phyloP scores from a whole-genome alignment of 805 yeast genomes.

The Candida tammaniensis region DNA sequence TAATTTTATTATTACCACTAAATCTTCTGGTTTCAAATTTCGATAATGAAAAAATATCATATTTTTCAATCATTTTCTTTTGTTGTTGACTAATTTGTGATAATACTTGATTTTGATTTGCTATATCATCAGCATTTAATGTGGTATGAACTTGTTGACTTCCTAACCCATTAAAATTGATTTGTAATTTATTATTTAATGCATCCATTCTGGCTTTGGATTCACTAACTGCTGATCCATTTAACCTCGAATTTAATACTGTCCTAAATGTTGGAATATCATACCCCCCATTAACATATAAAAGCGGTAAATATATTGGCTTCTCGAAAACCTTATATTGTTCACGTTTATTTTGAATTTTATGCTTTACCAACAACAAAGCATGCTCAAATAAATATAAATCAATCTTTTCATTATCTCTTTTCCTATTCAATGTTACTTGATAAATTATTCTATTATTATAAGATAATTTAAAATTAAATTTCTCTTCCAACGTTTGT shows the following conservation, averaged over 20 bases:
- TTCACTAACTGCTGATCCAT: constrained; percentile 38
- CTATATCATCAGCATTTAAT: constrained; percentile 48
- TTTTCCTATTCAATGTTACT: constrained; percentile 64
- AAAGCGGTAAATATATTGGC: constrained; percentile 77
- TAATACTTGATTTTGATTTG: constrained; percentile 74
- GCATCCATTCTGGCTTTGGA: constrained; percentile 22
- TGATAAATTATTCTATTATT: constrained; percentile 81
- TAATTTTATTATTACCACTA: constrained; percentile 71
- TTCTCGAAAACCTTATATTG: constrained; percentile 87
- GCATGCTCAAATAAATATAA: constrained; percentile 88
- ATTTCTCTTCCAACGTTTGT: constrained; percentile 81
- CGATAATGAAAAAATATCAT: constrained; percentile 76
- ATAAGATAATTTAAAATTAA: constrained; percentile 79
- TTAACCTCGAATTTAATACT: constrained; percentile 32
- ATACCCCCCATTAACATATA: constrained; percentile 73
- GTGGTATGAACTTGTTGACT: constrained; percentile 53
- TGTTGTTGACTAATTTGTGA: constrained; percentile 83
- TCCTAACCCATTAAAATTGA: constrained; percentile 53
- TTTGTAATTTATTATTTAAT: constrained; percentile 39
- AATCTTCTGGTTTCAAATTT: constrained; percentile 75
- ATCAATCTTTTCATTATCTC: constrained; percentile 79
- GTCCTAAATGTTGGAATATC: constrained; percentile 64
- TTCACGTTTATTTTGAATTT: constrained; percentile 84
- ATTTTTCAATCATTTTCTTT: constrained; percentile 60
- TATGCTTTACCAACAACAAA: constrained; percentile 77